Base-by-base conservation (phyloP, 2,329 filamentous ascomycete genomes). In the Ustulina deusta region DNA sequence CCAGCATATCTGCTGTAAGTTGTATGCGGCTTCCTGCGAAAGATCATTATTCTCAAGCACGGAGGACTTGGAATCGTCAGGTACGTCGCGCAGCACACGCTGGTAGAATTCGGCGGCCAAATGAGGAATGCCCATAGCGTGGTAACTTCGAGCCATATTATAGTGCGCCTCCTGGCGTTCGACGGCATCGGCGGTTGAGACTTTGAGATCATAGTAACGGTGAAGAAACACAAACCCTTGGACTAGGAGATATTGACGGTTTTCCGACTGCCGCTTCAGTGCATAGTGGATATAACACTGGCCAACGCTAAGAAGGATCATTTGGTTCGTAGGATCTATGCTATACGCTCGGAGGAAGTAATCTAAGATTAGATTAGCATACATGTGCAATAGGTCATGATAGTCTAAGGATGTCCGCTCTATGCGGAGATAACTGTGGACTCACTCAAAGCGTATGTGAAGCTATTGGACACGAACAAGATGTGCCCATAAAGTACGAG, bases 401-500 rank as follows among this genome's bases (percentile, higher is more conserved):
- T 29, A 0, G 10, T 36, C 15, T 32, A 20, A 36, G n/a, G 29
- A 29, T 3, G 25, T 36, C 3, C 29, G 2, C 17, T n/a, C 9
- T 36, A 36, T 29, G 25, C 3, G 40, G 38, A 5, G 32, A 22
- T n/a, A 27, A n/a, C 17, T 6, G 44, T 25, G 9, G 22, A 78
- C 81, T 72, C 81, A 89, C 90, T 94, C 38, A 98, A 82, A 0
- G 96, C 93, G 74, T 91, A 93, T 15, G 90, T 89, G 80, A 96
- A 97, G 72, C 91, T 93, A 57, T 91, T 93, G 2, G 93, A 93
- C 0, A 90, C 91, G 74, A 93, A 94, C 5, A 97, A 85, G 68
- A 97, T 93, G 76, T 98, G 93, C 0, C 93, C 96, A 76, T 97
- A 98, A 0, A 97, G 86, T 78, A 94, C 91, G 13, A 99, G 86